phyloP scores from a whole-genome alignment of 805 yeast species.

The Sugiyamaella boreocaroliniensis region DNA sequence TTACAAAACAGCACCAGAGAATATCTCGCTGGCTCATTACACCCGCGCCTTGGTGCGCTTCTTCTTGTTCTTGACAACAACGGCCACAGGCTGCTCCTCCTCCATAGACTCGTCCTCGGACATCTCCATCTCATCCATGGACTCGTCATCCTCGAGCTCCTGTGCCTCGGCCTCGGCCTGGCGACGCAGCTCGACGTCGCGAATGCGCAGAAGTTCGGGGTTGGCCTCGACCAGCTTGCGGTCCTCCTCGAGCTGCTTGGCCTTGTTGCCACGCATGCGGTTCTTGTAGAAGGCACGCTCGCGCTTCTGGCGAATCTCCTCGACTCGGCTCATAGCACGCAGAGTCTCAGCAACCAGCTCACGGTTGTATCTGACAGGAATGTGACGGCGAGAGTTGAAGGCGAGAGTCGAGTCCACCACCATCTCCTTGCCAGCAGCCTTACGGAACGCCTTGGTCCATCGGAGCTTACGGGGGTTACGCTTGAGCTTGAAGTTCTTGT shows the following conservation, averaged over 20 bases:
- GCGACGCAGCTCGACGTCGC: constrained; percentile 87
- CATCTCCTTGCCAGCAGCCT: constrained; percentile 97
- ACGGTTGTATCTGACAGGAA: constrained; percentile 96
- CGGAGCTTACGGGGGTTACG: constrained; percentile 96
- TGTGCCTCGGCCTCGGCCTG: constrained; percentile 46
- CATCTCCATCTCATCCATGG: constrained; percentile 30
- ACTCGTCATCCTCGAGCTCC: constrained; percentile 36
- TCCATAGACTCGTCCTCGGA: constrained; percentile 39
- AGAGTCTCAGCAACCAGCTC: constrained; percentile 91
- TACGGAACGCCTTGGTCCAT: constrained; percentile 99
- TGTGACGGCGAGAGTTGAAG: constrained; percentile 94
- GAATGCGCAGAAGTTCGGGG: constrained; percentile 83
- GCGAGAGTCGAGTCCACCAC: constrained; percentile 95
- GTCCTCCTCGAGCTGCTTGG: constrained; percentile 75
- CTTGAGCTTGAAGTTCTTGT: constrained; percentile 93
- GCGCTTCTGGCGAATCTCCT: constrained; percentile 91
- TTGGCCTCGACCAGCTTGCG: constrained; percentile 80
- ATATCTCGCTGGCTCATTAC: background rate
- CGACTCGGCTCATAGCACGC: constrained; percentile 92
- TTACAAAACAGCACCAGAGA: background rate
- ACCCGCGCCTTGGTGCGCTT: constrained; percentile 18
- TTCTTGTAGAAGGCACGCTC: constrained; percentile 98
- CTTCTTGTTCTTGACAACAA: constrained; percentile 59
- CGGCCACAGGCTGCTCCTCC: constrained; percentile 41
- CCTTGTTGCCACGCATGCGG: constrained; percentile 97